phyloP scores from a whole-genome alignment of 169 alveolate genomes.

The Plasmodium gaboni region DNA sequence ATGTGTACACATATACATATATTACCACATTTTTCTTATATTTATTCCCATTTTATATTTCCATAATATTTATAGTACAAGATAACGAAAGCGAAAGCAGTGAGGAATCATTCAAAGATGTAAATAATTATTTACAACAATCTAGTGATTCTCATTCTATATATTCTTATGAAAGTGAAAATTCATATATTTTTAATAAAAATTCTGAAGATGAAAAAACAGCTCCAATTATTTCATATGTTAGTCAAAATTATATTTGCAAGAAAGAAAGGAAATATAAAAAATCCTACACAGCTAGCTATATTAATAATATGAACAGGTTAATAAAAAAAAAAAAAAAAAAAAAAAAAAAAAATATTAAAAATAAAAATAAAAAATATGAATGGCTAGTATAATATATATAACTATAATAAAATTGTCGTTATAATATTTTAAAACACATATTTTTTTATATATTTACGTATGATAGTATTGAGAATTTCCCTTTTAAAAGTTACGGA shows the following conservation, averaged over 20 bases:
- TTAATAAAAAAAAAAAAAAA: slow-evolving; percentile 37
- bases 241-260: slow-evolving; percentile 27
- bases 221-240: slow-evolving; percentile 20
- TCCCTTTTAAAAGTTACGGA: slow-evolving; percentile 59
- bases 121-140: slow-evolving; percentile 44
- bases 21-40: neutral
- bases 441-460: neutral
- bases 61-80: slow-evolving; percentile 52
- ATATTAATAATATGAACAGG: slow-evolving; percentile 71
- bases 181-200: slow-evolving; percentile 12
- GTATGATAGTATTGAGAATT: slow-evolving; percentile 19
- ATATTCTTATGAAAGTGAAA: slow-evolving; percentile 64
- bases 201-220: slow-evolving; percentile 34
- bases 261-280: slow-evolving; percentile 40
- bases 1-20: neutral
- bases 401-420: no score
- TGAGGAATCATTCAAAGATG: slow-evolving; percentile 60
- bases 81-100: slow-evolving; percentile 51
- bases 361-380: no score
- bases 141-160: slow-evolving; percentile 38
- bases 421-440: no score
- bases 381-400: no score
- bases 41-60: slow-evolving; percentile 5
- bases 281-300: slow-evolving; percentile 52
- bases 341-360: neutral